These are phyloP conservation scores for Skeletonema tropicum DNA, from an alignment of 108 stramenopile species.

Conservation along the genomic window DNA sequence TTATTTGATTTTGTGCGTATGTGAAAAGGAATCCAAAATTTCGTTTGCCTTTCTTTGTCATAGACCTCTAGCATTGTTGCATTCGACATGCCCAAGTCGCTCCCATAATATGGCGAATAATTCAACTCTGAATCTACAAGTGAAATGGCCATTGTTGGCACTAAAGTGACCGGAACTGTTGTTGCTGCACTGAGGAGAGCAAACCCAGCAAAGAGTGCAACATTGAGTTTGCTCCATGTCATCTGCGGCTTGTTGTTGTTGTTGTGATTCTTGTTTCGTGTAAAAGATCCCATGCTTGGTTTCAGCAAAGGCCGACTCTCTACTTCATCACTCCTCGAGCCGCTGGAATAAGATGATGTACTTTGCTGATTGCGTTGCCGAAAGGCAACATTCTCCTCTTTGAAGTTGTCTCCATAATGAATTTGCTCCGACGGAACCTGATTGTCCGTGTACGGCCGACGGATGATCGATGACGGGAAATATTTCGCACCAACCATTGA, in stretches of 20 bases:
- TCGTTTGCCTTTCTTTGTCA: conserved; percentile 37
- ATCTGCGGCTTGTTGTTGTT: conserved; percentile 13
- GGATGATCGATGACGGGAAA: conserved; percentile 1
- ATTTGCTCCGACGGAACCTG: not conserved
- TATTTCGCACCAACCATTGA: not conserved
- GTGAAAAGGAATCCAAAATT: conserved; percentile 44
- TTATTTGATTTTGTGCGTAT: conserved; percentile 27
- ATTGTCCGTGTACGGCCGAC: not conserved
- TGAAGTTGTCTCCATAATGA: not conserved
- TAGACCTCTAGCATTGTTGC: conserved; percentile 37
- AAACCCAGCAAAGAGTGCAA: conserved; percentile 58
- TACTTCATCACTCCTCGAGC: not conserved
- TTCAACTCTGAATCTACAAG: conserved; percentile 30
- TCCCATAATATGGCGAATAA: conserved; percentile 21
- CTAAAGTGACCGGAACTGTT: conserved; percentile 60
- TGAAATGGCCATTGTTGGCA: conserved; percentile 69
- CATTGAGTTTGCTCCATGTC: conserved; percentile 74
- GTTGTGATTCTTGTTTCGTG: not conserved
- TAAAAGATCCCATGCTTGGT: not conserved
- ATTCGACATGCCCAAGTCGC: not conserved
- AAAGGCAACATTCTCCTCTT: no score
- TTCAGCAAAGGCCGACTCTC: not conserved
- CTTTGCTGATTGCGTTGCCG: no score
- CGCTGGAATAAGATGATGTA: no score
- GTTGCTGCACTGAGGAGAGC: conserved; percentile 66